These are phyloP conservation scores for Lentinula boryana DNA, from an alignment of 768 basidiomycete genomes.

Conservation along the genomic window DNA sequence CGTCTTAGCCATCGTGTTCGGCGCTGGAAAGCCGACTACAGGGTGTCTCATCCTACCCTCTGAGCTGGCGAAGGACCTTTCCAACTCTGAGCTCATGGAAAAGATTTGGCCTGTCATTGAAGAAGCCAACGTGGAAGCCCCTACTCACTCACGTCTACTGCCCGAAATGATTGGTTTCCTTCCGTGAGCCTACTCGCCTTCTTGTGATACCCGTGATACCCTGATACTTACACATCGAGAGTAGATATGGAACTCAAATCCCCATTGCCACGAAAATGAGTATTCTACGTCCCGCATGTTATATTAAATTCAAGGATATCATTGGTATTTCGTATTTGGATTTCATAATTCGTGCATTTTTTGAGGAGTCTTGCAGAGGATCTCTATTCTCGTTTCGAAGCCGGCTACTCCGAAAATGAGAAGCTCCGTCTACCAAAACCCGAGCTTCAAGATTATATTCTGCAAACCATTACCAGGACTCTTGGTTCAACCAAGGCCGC, in stretches of 20 bases:
- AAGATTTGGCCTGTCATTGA: conserved; percentile 39
- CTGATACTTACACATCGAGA: neutral
- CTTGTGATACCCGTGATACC: neutral
- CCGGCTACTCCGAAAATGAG: conserved; percentile 21
- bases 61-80: conserved; percentile 24
- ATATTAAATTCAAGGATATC: conserved; percentile 39
- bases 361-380: conserved; percentile 12
- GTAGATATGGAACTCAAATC: conserved; percentile 33
- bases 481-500: conserved; percentile 25
- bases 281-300: conserved; percentile 43
- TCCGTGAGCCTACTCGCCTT: conserved; percentile 21
- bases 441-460: conserved; percentile 30
- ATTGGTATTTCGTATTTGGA: conserved; percentile 24
- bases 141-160: conserved; percentile 45
- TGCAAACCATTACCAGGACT: conserved; percentile 25
- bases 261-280: conserved; percentile 48
- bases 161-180: conserved; percentile 47
- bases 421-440: conserved; percentile 18
- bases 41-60: conserved; percentile 47
- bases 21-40: conserved; percentile 39
- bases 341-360: conserved; percentile 10
- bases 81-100: conserved; percentile 20
- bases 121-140: conserved; percentile 45
- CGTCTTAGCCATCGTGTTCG: conserved; percentile 42
- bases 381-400: conserved; percentile 36